Percentiles rank a stretch among this genome's conserved stretches.
Evolutionary conservation across 305 asterid genomes (phyloP).

Genomic region (Rubia tinctorum): DNA sequence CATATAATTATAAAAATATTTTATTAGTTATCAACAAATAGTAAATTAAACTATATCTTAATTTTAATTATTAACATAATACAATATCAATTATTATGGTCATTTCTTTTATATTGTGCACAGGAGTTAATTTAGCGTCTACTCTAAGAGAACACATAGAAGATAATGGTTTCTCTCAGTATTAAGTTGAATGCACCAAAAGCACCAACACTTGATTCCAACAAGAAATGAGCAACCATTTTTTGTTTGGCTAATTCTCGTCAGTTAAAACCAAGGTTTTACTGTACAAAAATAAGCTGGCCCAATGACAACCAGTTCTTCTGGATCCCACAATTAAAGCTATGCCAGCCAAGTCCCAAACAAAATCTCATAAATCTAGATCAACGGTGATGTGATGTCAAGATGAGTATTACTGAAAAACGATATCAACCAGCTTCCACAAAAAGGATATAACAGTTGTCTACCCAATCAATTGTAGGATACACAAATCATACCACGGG

Average conservation of each 20-base stretch:
- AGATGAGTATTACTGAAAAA: not conserved
- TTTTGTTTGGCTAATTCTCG: not conserved
- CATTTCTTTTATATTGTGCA: no score
- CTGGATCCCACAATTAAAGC: not conserved
- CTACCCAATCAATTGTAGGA: not conserved
- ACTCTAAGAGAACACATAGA: not conserved
- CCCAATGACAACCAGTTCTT: not conserved
- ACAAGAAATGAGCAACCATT: conserved; percentile 4
- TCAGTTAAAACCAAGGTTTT: not conserved
- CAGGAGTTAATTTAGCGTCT: not conserved
- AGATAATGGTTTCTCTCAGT: not conserved
- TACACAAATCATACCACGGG: conserved; percentile 7
- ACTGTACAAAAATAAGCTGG: not conserved
- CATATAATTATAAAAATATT: no score
- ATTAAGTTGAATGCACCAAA: not conserved
- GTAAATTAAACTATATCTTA: no score
- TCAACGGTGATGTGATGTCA: not conserved
- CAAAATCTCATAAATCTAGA: not conserved
- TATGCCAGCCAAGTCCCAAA: not conserved
- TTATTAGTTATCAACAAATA: no score
- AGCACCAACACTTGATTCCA: not conserved
- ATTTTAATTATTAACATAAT: no score
- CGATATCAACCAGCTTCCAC: not conserved
- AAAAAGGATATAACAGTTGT: not conserved
- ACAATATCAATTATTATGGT: no score